These are phyloP conservation scores for Populus davidiana DNA, from an alignment of 345 rosid species.

Conservation along the genomic window DNA sequence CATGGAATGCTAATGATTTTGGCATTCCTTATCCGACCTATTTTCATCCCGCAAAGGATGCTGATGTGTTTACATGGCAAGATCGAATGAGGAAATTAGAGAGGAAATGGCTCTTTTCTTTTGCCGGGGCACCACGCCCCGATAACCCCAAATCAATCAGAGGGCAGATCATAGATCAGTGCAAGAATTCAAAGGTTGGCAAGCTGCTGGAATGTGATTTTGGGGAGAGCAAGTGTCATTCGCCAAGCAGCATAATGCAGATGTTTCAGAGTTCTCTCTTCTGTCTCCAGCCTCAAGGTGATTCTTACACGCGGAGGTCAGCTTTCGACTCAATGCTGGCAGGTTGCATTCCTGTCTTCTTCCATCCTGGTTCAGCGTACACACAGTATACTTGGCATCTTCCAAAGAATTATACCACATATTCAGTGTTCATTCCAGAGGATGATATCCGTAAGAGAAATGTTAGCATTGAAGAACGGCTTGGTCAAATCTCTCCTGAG, in stretches of 20 bases:
- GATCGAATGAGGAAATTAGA: constrained; percentile 73
- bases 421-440: constrained; percentile 83
- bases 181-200: constrained; percentile 50
- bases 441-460: constrained; percentile 71
- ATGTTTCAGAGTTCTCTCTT: constrained; percentile 79
- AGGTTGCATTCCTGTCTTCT: constrained; percentile 87
- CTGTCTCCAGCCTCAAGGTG: constrained; percentile 92
- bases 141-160: constrained; percentile 69
- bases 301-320: constrained; percentile 82
- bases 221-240: constrained; percentile 93
- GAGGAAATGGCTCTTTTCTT: constrained; percentile 90
- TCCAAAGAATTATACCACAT: constrained; percentile 72
- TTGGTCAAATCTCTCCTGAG: constrained; percentile 60
- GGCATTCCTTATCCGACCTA: constrained; percentile 88
- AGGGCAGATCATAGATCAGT: constrained; percentile 76
- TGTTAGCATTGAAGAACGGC: constrained; percentile 68
- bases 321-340: constrained; percentile 89
- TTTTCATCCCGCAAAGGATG: constrained; percentile 81
- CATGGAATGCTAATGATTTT: constrained; percentile 89
- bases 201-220: constrained; percentile 78
- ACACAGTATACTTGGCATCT: constrained; percentile 91
- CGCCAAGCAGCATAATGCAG: constrained; percentile 85
- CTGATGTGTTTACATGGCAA: constrained; percentile 76
- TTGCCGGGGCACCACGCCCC: constrained; percentile 91
- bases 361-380: constrained; percentile 92